phyloP scores from a whole-genome alignment of 345 rosid species.

The Salix suchowensis region DNA sequence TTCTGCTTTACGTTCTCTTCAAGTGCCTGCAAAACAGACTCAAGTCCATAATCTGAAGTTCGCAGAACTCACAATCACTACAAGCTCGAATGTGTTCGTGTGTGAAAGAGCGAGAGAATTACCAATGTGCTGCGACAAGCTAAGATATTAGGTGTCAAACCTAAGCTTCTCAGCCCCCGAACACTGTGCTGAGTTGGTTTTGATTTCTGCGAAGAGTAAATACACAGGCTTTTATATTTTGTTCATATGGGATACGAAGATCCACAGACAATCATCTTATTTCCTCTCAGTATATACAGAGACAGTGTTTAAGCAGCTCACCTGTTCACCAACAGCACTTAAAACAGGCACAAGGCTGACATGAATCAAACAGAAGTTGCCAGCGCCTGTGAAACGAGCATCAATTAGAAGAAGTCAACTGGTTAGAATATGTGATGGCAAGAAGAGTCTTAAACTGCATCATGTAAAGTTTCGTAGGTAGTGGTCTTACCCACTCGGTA shows the following conservation, averaged over 20 bases:
- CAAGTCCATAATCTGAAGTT: slow-evolving; percentile 4
- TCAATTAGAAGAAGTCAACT: neutral
- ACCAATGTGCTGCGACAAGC: slow-evolving; percentile 94
- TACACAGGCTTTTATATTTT: neutral
- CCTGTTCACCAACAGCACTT: slow-evolving; percentile 98
- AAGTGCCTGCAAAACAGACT: slow-evolving; percentile 56
- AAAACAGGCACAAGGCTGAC: slow-evolving; percentile 98
- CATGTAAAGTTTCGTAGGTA: neutral
- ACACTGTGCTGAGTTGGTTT: slow-evolving; percentile 99
- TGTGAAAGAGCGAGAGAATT: slow-evolving; percentile 1
- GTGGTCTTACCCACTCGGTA: slow-evolving; percentile 74
- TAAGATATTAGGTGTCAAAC: slow-evolving; percentile 81
- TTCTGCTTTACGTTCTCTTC: slow-evolving; percentile 74
- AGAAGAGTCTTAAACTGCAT: neutral
- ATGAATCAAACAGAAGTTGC: slow-evolving; percentile 89
- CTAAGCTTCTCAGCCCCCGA: slow-evolving; percentile 74
- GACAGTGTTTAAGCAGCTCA: slow-evolving; percentile 7
- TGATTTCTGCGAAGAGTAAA: slow-evolving; percentile 60
- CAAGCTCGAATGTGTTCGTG: neutral
- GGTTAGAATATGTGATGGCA: neutral
- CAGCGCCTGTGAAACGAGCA: slow-evolving; percentile 53
- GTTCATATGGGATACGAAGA: neutral
- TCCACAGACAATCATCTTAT: neutral
- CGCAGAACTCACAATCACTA: neutral
- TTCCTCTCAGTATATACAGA: neutral